Evolutionary conservation across 2,329 filamentous ascomycete genomes (phyloP).

Genomic region (Phaeoacremonium minimum): DNA sequence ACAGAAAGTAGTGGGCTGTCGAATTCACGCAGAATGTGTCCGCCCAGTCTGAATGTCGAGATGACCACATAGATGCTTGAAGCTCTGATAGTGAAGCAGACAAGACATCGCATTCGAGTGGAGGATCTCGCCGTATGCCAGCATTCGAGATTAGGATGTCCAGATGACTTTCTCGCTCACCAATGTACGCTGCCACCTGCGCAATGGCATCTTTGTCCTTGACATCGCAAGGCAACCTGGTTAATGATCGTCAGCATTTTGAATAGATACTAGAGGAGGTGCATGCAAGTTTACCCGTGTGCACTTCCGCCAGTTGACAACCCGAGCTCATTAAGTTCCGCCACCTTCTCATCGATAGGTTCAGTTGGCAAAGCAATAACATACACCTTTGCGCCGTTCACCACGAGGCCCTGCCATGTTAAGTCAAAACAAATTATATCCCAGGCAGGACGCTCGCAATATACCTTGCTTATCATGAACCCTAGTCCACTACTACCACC

Average conservation of each 20-base stretch:
- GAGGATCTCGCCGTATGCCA: conserved; percentile 40
- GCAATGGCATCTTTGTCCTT: conserved; percentile 33
- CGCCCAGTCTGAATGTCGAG: conserved; percentile 33
- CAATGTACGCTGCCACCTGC: conserved; percentile 23
- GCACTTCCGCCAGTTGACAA: conserved; percentile 27
- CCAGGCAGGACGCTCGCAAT: conserved; percentile 1
- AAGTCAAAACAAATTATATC: too few relatives aligned
- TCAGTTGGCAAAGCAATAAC: conserved; percentile 34
- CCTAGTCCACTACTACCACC: conserved; percentile 38
- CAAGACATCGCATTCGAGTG: conserved; percentile 35
- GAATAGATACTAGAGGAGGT: too few relatives aligned
- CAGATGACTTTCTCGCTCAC: conserved; percentile 30
- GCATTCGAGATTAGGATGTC: conserved; percentile 46
- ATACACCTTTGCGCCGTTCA: conserved; percentile 42
- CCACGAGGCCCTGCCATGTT: conserved; percentile 29
- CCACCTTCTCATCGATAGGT: conserved; percentile 29
- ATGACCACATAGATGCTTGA: conserved; percentile 43
- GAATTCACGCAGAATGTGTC: conserved; percentile 42
- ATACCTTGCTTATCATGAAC: conserved; percentile 39
- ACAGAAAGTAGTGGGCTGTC: conserved; percentile 44
- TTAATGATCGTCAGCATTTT: conserved; percentile 1
- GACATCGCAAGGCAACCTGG: conserved; percentile 29
- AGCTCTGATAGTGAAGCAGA: conserved; percentile 33
- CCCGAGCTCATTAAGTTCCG: conserved; percentile 32
- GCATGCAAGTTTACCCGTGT: conserved; percentile 25